Evolutionary conservation across 768 basidiomycete species (phyloP).

Genomic region (Pisolithus sp.): DNA sequence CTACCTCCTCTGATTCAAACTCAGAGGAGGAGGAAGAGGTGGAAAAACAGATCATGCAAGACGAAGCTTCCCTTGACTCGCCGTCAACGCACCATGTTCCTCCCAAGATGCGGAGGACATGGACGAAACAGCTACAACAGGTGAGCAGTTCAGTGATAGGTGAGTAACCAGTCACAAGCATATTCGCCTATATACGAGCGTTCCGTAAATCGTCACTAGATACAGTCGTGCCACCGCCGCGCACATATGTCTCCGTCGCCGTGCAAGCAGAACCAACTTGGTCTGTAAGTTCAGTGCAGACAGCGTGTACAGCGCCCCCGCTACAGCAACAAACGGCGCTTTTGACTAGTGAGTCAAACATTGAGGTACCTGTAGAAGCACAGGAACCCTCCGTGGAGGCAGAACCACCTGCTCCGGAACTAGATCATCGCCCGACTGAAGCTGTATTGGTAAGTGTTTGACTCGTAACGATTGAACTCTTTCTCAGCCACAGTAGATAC

Average conservation of each 20-base stretch:
- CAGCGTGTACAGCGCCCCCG: slow-evolving; percentile 15
- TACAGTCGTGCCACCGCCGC: slow-evolving; percentile 15
- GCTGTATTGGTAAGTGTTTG: slow-evolving; percentile 17
- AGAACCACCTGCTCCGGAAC: slow-evolving; percentile 3
- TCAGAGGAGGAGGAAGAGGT: slow-evolving; percentile 37
- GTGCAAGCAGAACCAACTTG: slow-evolving; percentile 37
- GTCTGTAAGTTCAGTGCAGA: slow-evolving; percentile 35
- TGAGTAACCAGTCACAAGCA: slow-evolving; percentile 25
- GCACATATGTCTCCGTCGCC: slow-evolving; percentile 36
- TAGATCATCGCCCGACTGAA: slow-evolving; percentile 9
- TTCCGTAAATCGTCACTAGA: slow-evolving; percentile 26
- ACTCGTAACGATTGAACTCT: neutral
- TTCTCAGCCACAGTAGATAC: slow-evolving; percentile 28
- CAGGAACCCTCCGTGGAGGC: slow-evolving; percentile 6
- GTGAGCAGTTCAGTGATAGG: slow-evolving; percentile 29
- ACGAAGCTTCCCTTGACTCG: slow-evolving; percentile 33
- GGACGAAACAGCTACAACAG: slow-evolving; percentile 47
- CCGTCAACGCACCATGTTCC: slow-evolving; percentile 39
- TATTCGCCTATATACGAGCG: slow-evolving; percentile 14
- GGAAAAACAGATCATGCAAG: slow-evolving; percentile 33
- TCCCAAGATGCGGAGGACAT: slow-evolving; percentile 60
- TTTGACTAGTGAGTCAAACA: slow-evolving; percentile 3
- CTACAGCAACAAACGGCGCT: slow-evolving; percentile 7
- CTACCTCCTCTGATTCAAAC: slow-evolving; percentile 21
- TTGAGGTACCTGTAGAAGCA: slow-evolving; percentile 8